A percentile compares a stretch with the other conserved stretches of the same genome.
These are phyloP conservation scores for Leishmania amazonensis DNA, from an alignment of 208 protist genomes.

Conservation along the genomic window DNA sequence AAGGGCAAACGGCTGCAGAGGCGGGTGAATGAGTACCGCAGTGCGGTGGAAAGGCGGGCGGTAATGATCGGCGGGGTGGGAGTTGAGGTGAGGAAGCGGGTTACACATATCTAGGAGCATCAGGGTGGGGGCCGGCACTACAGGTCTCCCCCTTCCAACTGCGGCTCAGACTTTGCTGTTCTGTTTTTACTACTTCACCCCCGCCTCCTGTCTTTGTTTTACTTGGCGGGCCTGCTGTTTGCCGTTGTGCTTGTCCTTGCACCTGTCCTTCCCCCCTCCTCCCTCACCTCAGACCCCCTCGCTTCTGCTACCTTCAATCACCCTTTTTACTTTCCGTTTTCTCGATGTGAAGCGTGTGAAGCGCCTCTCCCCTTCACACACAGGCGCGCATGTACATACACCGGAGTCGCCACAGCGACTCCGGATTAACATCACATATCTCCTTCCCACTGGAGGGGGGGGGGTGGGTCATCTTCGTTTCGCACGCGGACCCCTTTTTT, in stretches of 20 bases:
- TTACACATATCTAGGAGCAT: neutral
- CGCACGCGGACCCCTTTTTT: neutral
- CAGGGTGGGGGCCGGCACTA: no score
- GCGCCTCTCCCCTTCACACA: neutral
- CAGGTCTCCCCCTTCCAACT: neutral
- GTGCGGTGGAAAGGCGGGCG: neutral
- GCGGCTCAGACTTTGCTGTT: neutral
- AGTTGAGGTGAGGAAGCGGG: neutral
- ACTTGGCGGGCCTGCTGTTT: neutral
- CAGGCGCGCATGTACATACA: neutral
- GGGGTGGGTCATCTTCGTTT: neutral
- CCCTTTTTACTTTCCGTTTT: neutral
- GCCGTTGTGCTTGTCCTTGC: neutral
- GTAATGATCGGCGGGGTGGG: neutral
- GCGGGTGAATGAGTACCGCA: neutral
- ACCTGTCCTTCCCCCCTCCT: neutral
- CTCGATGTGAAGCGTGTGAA: no score
- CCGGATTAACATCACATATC: neutral
- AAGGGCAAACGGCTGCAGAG: neutral
- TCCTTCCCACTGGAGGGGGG: neutral
- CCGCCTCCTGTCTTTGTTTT: neutral
- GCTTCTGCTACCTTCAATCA: neutral
- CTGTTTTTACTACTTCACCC: neutral
- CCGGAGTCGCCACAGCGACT: neutral
- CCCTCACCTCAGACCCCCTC: no score